Percentiles rank a stretch among this genome's conserved stretches.
Evolutionary conservation across 176 grass and related monocot species (phyloP).

Genomic region (Phragmites australis): DNA sequence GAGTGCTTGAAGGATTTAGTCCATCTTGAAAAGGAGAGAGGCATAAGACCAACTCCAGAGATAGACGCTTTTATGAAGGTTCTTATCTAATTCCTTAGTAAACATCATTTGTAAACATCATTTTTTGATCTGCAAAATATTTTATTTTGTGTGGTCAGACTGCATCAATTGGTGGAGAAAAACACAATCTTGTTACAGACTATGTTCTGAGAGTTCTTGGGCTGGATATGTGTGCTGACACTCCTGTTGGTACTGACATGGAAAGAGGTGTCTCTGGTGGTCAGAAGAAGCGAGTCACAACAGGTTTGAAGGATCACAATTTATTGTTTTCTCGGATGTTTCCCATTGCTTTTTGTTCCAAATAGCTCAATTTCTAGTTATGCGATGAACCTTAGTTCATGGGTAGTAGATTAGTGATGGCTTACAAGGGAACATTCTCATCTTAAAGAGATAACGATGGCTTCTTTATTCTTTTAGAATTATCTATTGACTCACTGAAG

Average conservation of each 20-base stretch:
- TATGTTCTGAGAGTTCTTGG: constrained; percentile 72
- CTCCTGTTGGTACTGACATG: constrained; percentile 75
- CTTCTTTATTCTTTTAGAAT: not conserved
- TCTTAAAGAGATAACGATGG: not conserved
- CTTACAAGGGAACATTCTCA: not conserved
- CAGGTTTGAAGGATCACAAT: constrained; percentile 45
- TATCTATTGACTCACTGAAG: not conserved
- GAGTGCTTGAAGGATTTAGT: constrained; percentile 60
- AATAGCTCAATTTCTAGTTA: not conserved
- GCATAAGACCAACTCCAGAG: constrained; percentile 61
- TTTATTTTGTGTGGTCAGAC: constrained; percentile 34
- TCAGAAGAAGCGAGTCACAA: no score
- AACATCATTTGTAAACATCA: not conserved
- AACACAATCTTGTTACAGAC: constrained; percentile 61
- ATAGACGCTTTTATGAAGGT: constrained; percentile 95
- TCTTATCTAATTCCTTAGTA: not conserved
- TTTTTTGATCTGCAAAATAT: constrained; percentile 16
- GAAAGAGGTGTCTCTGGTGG: constrained; percentile 79
- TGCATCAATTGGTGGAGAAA: constrained; percentile 52
- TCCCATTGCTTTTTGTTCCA: not conserved
- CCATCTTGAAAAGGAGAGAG: constrained; percentile 55
- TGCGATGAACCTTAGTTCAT: not conserved
- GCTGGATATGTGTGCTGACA: constrained; percentile 74
- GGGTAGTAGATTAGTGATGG: not conserved
- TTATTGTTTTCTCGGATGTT: not conserved